A percentile compares a stretch with the other conserved stretches of the same genome.
Conservation (phyloP, 257 asterid genomes). For the Ocimum tenuiflorum region DNA sequence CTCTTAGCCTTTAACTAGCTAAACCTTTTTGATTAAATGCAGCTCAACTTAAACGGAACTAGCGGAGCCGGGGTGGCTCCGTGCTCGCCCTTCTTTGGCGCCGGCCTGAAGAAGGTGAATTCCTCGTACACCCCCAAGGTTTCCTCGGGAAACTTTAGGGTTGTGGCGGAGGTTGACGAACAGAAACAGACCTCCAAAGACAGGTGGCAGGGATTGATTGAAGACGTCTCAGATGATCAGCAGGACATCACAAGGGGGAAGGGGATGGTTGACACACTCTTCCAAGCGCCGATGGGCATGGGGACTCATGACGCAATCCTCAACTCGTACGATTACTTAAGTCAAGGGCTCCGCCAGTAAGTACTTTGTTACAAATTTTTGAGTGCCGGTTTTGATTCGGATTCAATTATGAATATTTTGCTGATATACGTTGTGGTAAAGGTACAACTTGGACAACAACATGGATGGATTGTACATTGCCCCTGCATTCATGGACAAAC, state of each 20-base stretch:
- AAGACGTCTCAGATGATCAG: conserved; percentile 48
- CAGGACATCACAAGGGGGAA: conserved; percentile 55
- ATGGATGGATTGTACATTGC: conserved; percentile 46
- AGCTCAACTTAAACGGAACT: conserved; percentile 34
- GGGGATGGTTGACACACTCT: conserved; percentile 46
- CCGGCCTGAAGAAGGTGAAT: conserved; percentile 33
- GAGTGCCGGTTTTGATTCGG: too few species aligned
- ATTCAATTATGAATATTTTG: too few species aligned
- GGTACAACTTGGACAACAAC: conserved; percentile 34
- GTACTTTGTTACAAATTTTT: too few species aligned
- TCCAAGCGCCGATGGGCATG: conserved; percentile 50
- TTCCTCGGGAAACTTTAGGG: conserved; percentile 7
- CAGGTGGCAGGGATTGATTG: conserved; percentile 41
- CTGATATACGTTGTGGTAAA: too few species aligned
- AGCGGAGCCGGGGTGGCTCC: conserved; percentile 30
- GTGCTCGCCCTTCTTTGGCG: conserved; percentile 39
- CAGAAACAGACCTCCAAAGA: conserved; percentile 27
- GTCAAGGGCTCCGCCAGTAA: conserved; percentile 34
- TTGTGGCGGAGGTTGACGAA: conserved; percentile 31
- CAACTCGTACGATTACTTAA: conserved; percentile 50
- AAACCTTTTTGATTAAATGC: too few species aligned
- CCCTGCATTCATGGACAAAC: conserved; percentile 56
- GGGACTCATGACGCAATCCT: conserved; percentile 52
- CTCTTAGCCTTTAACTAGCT: too few species aligned
- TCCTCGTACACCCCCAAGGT: background rate